These are phyloP conservation scores for Salix brachista DNA, from an alignment of 345 rosid genomes.

Conservation along the genomic window DNA sequence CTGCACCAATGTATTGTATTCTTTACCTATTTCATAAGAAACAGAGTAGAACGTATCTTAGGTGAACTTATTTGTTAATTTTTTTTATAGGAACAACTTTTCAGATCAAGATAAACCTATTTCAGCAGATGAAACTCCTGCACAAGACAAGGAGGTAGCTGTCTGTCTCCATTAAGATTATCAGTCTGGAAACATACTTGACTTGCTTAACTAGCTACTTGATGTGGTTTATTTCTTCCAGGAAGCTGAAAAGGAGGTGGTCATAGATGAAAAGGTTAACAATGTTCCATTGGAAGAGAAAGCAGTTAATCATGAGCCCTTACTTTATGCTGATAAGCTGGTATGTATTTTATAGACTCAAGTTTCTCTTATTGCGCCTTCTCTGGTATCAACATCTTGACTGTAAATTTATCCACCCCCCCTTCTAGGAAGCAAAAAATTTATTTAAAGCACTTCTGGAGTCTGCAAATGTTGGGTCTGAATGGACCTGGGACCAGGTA, in stretches of 20 bases:
- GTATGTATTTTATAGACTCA: constrained; percentile 31
- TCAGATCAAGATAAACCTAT: constrained; percentile 26
- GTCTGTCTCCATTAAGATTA: not conserved
- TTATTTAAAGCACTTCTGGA: constrained; percentile 84
- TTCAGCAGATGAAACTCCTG: constrained; percentile 32
- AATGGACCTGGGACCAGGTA: constrained; percentile 99
- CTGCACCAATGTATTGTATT: constrained; percentile 44
- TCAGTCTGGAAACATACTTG: not conserved
- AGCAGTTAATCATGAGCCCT: constrained; percentile 46
- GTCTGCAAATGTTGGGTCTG: constrained; percentile 72
- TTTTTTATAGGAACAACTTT: constrained; percentile 32
- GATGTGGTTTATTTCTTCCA: constrained; percentile 23
- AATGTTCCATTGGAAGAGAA: constrained; percentile 50
- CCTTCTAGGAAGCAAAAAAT: constrained; percentile 66
- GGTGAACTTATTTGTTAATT: constrained; percentile 4
- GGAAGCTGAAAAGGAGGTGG: constrained; percentile 44
- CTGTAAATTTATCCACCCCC: constrained; percentile 6
- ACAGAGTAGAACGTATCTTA: constrained; percentile 15
- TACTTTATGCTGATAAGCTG: constrained; percentile 59
- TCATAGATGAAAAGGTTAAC: constrained; percentile 40
- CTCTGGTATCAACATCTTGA: constrained; percentile 12
- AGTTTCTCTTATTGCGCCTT: constrained; percentile 8
- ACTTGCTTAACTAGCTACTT: constrained; percentile 8
- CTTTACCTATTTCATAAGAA: not conserved
- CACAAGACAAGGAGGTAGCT: constrained; percentile 38